Conservation (phyloP, 495 filamentous ascomycete species). For the Pseudomonodictys pantanalensis region DNA sequence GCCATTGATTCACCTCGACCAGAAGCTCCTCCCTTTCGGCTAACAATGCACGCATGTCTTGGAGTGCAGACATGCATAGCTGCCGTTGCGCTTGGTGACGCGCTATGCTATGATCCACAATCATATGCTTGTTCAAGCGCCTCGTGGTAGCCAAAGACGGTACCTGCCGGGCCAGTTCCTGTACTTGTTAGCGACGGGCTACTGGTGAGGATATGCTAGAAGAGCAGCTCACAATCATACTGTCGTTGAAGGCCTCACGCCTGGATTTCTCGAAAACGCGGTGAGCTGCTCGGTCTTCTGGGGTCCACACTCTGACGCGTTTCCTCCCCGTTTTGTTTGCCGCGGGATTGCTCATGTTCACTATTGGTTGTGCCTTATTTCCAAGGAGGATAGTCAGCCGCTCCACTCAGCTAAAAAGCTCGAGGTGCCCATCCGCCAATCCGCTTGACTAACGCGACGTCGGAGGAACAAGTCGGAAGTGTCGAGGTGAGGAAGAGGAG, state of each 20-base stretch:
- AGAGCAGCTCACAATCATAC: neutral
- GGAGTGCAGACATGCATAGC: neutral
- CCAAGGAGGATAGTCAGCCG: too few species aligned
- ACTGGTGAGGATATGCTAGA: neutral
- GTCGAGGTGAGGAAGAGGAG: too few species aligned
- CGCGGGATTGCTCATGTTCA: too few species aligned
- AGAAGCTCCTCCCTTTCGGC: slow-evolving; percentile 6
- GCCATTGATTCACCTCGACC: slow-evolving; percentile 6
- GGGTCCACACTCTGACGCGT: slow-evolving; percentile 1
- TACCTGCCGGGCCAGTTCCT: slow-evolving; percentile 5
- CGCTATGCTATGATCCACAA: slow-evolving; percentile 9
- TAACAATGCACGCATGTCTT: neutral
- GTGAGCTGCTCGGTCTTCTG: slow-evolving; percentile 4
- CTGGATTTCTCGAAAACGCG: slow-evolving; percentile 5
- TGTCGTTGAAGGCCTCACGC: slow-evolving; percentile 6
- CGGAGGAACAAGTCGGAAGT: too few species aligned
- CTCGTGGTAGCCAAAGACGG: neutral
- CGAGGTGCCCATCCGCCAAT: too few species aligned
- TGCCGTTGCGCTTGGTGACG: neutral
- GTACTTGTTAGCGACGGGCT: neutral
- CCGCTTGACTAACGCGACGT: too few species aligned
- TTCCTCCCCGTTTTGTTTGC: too few species aligned
- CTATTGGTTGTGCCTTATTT: too few species aligned
- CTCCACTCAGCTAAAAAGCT: too few species aligned
- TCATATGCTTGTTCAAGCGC: slow-evolving; percentile 13